phyloP scores from a whole-genome alignment of 148 eudicot genomes.

The Arbutus unedo region DNA sequence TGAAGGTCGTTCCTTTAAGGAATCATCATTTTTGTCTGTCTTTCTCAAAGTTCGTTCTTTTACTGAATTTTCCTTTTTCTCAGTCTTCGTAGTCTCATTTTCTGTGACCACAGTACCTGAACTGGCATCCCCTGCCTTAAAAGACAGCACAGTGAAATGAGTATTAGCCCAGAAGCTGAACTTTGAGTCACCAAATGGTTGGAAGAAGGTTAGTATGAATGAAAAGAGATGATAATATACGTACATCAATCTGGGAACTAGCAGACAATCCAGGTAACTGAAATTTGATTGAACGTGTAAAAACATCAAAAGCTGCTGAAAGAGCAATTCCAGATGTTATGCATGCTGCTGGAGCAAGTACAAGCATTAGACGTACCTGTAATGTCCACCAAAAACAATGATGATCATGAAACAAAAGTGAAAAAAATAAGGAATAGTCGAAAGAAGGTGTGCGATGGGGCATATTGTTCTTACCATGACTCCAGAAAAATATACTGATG shows the following conservation, averaged over 20 bases:
- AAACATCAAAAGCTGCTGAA: conserved; percentile 83
- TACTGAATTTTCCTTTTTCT: conserved; percentile 50
- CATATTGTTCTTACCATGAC: conserved; percentile 68
- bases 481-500: conserved; percentile 94
- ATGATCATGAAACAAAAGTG: neutral
- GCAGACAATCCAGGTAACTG: conserved; percentile 47
- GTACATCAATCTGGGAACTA: conserved; percentile 47
- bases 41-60: conserved; percentile 29
- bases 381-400: conserved; percentile 13
- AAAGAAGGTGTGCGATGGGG: neutral
- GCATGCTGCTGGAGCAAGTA: conserved; percentile 98
- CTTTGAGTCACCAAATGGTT: neutral
- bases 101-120: conserved; percentile 37
- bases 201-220: neutral
- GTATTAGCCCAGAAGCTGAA: conserved; percentile 20
- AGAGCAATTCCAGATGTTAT: conserved; percentile 97
- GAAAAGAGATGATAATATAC: conserved; percentile 15
- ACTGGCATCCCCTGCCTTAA: conserved; percentile 67
- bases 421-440: neutral
- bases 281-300: conserved; percentile 79
- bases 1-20: conserved; percentile 40
- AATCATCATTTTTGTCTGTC: conserved; percentile 59
- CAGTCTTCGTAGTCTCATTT: conserved; percentile 44
- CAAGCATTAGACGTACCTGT: conserved; percentile 98
- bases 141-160: conserved; percentile 18